phyloP scores from a whole-genome alignment of 768 basidiomycete genomes.

The Termitomyces sp. region DNA sequence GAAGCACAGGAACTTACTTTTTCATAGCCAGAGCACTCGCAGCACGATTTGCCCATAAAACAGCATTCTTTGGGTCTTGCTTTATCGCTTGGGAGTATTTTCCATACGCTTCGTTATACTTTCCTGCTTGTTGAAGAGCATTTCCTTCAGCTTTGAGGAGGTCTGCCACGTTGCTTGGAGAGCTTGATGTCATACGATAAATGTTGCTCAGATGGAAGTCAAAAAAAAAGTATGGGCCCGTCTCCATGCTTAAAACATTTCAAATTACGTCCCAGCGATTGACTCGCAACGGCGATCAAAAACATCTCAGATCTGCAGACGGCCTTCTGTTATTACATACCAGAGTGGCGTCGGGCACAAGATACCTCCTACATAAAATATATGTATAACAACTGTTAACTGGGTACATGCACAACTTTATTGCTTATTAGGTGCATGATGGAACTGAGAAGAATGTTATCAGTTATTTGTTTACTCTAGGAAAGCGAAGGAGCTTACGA shows the following conservation, averaged over 20 bases:
- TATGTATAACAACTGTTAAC: neutral
- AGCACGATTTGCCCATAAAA: slow-evolving; percentile 43
- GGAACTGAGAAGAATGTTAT: slow-evolving; percentile 39
- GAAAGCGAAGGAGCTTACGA: slow-evolving; percentile 44
- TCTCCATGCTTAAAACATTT: neutral
- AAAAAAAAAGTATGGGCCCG: too few relatives aligned
- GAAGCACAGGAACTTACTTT: slow-evolving; percentile 19
- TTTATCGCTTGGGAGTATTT: slow-evolving; percentile 42
- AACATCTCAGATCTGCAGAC: slow-evolving; percentile 2
- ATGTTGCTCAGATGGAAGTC: too few relatives aligned
- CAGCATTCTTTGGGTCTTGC: slow-evolving; percentile 32
- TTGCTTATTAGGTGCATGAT: slow-evolving; percentile 45
- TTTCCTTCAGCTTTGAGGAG: slow-evolving; percentile 41
- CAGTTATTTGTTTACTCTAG: neutral
- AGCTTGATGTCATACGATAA: neutral
- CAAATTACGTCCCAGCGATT: slow-evolving; percentile 1
- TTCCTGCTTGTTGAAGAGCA: slow-evolving; percentile 27
- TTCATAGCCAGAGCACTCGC: slow-evolving; percentile 35
- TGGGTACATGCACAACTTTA: slow-evolving; percentile 4
- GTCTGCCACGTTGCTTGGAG: slow-evolving; percentile 14
- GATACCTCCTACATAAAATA: too few relatives aligned
- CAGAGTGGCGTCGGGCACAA: too few relatives aligned
- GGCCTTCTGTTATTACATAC: too few relatives aligned
- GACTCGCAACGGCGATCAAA: slow-evolving; percentile 4
- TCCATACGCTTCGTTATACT: slow-evolving; percentile 30